Evolutionary conservation across 2,329 filamentous ascomycete species (phyloP), one percentile per base, ranked within the genome.

Genomic region (Sordariomycetes sp.): DNA sequence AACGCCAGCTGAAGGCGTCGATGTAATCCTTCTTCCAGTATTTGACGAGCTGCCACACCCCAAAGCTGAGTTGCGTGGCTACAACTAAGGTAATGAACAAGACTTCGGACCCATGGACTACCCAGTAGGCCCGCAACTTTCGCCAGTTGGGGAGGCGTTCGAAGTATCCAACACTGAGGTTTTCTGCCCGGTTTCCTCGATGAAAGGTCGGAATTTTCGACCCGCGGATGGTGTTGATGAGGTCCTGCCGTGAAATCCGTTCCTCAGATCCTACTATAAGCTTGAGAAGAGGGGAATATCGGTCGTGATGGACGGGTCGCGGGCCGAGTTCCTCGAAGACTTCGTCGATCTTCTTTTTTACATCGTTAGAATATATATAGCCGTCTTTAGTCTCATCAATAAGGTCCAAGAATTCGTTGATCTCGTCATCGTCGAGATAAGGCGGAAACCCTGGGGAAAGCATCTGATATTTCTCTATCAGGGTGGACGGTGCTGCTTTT

Each of bases 1-100:
- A 62, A 5, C 71, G 71, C 68, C 70, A 73, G 9, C 70, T 72
- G 14, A 74, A 66, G 0, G 64, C 70, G 11, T 57, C 59, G n/a
- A 63, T 61, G 37, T 68, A 71, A 9, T 51, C 44, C 1, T 54
- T 59, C 0, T 58, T 64, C 30, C 64, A 47, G 44, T 73, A 75
- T 39, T 68, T 72, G 46, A 72, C 57, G 9, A 69, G 51, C 42
- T 76, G 70, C 70, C 71, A 75, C 7, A 66, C 54, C 3, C 67
- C 70, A 43, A 74, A 68, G 0, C 60, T 68, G 10, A 72, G 44
- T 46, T 69, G 63, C 41, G 67, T 55, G 0, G 51, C 42, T 2
- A 68, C 46, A 2, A 75, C 68, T 2, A 73, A 46, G 1, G 47
- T 55, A 7, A 72, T 37, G 42, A 74, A 75, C 6, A 60, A 43